A percentile compares a stretch with the other conserved stretches of the same genome.
Conservation (phyloP, 768 basidiomycete genomes). For the Cystofilobasidium ferigula region DNA sequence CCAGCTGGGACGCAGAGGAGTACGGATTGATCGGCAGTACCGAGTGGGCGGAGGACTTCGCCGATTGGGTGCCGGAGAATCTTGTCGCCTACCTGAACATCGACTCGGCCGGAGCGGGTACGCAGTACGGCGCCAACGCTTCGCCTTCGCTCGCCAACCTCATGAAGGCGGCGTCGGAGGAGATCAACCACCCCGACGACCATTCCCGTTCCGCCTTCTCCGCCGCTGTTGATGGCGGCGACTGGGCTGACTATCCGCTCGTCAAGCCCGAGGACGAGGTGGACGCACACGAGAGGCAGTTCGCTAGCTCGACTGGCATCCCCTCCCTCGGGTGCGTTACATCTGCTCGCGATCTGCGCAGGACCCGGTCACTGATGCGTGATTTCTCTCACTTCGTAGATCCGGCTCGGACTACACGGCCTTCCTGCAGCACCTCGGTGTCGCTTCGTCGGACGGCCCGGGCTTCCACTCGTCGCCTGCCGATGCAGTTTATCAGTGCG, state of each 20-base stretch:
- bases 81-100: slow-evolving; percentile 81
- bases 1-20: slow-evolving; percentile 55
- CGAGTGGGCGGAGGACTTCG: slow-evolving; percentile 89
- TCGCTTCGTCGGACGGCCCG: slow-evolving; percentile 39
- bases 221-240: not conserved
- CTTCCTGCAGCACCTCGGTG: slow-evolving; percentile 70
- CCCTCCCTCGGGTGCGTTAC: slow-evolving; percentile 45
- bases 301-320: slow-evolving; percentile 40
- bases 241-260: not conserved
- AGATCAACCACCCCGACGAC: slow-evolving; percentile 62
- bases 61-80: slow-evolving; percentile 63
- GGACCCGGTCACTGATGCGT: too few species aligned
- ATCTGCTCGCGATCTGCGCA: not conserved
- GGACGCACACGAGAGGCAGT: slow-evolving; percentile 26
- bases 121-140: slow-evolving; percentile 44
- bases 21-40: slow-evolving; percentile 48
- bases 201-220: slow-evolving; percentile 57
- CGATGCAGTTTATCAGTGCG: slow-evolving; percentile 53
- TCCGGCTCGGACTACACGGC: slow-evolving; percentile 86
- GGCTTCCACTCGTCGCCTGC: slow-evolving; percentile 34
- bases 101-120: slow-evolving; percentile 56
- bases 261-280: slow-evolving; percentile 13
- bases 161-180: slow-evolving; percentile 54
- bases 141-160: slow-evolving; percentile 58
- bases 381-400: not conserved